Evolutionary conservation across 768 basidiomycete species (phyloP), one percentile per base, ranked within the genome.

Genomic region (Lyophyllum shimeji): DNA sequence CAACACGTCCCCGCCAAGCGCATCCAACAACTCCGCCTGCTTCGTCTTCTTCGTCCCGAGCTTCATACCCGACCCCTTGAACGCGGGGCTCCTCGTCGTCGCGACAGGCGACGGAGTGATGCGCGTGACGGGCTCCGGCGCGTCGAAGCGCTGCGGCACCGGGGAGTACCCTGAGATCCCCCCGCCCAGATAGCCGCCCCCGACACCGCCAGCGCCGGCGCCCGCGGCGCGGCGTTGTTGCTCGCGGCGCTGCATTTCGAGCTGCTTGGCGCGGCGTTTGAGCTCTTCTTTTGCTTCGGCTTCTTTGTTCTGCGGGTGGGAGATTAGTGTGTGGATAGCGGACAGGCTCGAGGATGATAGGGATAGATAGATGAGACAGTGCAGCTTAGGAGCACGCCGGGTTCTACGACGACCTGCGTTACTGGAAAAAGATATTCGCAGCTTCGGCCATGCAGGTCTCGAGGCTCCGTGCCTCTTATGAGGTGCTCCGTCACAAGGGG

Each of bases 271-370:
- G 27, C 96, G 89, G 39, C 97, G 86, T 71, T 98, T 98, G 67
- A 99, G 88, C 67, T 98, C 96, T 69, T 99, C 97, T 69, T 99
- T 99, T 1, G 96, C 97, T 66, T 99, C 97, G 6, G 94, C 94
- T 74, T 99, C 97, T 74, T 98, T 98, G 78, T 99, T 98, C 89
- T 95, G 61, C 13, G 51, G 9, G 9, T 5, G 5, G 29, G 5
- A 9, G 5, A 9, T 29, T 29, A 29, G 29, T 29, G 29, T n/a
- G 9, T 29, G 29, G 29, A 29, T 29, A 29, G 9, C 9, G 29
- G 29, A n/a, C n/a, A n/a, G n/a, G n/a, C n/a, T n/a, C n/a, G n/a
- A n/a, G n/a, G n/a, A n/a, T n/a, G n/a, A n/a, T n/a, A n/a, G n/a
- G n/a, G n/a, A n/a, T n/a, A n/a, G n/a, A n/a, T n/a, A n/a, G n/a